These are phyloP conservation scores for Myxozyma sirexii DNA, from an alignment of 805 yeast genomes.

Conservation along the genomic window DNA sequence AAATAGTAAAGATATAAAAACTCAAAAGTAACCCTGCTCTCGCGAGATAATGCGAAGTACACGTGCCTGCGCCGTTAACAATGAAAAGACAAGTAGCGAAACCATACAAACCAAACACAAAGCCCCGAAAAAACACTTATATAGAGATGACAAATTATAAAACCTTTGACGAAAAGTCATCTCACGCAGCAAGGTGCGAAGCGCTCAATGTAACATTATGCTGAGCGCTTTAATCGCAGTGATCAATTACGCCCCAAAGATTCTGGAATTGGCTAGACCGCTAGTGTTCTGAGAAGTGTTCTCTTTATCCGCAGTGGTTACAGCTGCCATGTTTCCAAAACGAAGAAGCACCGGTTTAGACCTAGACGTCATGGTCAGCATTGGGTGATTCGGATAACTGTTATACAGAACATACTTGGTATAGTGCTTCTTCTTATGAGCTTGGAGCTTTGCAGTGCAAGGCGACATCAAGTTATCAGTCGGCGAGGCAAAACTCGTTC, in stretches of 20 bases:
- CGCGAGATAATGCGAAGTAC: background rate
- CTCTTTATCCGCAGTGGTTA: constrained; percentile 9
- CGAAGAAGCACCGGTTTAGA: constrained; percentile 32
- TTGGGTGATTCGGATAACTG: background rate
- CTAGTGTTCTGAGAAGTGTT: constrained; percentile 13
- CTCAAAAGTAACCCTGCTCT: background rate
- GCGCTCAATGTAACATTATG: background rate
- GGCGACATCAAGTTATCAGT: constrained; percentile 63
- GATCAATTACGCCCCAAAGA: constrained; percentile 7
- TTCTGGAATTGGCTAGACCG: constrained; percentile 4
- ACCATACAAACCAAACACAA: background rate
- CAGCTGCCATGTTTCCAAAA: constrained; percentile 16
- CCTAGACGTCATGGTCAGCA: constrained; percentile 1
- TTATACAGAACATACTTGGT: constrained; percentile 41
- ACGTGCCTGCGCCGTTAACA: constrained; percentile 4
- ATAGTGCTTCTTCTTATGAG: constrained; percentile 51
- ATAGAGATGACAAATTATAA: background rate
- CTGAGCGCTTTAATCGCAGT: background rate
- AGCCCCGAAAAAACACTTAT: background rate
- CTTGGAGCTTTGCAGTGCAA: constrained; percentile 57
- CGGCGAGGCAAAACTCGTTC: constrained; percentile 51
- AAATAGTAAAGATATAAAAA: background rate
- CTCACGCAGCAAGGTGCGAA: background rate
- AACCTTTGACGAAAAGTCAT: background rate
- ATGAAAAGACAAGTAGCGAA: background rate